Evolutionary conservation across 208 protist species (phyloP), one percentile per base, ranked within the genome.

Genomic region (Eutreptiella sp.): DNA sequence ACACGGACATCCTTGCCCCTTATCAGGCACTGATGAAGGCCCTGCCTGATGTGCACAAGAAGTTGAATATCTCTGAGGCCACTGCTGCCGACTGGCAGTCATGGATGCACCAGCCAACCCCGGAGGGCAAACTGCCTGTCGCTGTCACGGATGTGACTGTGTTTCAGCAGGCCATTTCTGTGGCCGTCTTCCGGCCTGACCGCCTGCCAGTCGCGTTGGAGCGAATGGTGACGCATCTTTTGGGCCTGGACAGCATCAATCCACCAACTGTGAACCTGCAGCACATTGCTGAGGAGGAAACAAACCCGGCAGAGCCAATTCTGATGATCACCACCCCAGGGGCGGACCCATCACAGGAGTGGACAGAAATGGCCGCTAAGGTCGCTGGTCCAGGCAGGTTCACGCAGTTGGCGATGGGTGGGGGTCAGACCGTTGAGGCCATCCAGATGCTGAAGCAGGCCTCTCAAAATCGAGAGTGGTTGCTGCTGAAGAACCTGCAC

Each of bases 401-500:
- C 66, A 70, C 86, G 59, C 81, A 95, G 79, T 36, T 98, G 19
- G 92, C 92, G 28, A 94, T 98, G 89, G 93, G 94, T 46, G 88
- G 88, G 48, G 89, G 90, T 5, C 88, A 96, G 77, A 88, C 78
- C n/a, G 80, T 88, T 14, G 82, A 85, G 46, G 92, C 90, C 5
- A 63, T 96, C 68, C 62, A 69, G 19, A 67, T 91, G 42, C 67
- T 97, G 31, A 70, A 73, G 26, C 46, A 66, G 32, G 80, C 73
- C 53, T 75, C 86, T 14, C 73, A 73, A 61, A 79, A 75, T 42
- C 91, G 93, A 27, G 74, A 90, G 35, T 97, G 90, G 92, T 63
- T 97, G 4, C 89, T 92, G 60, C 70, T 98, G 35, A 98, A 98
- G 76, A 97, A 98, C 74, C 55, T 97, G 14, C 93, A 98, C 66